A percentile compares a stretch with the other conserved stretches of the same genome.
These are phyloP conservation scores for Termitomyces sp. DNA, from an alignment of 768 basidiomycete species.

Conservation along the genomic window DNA sequence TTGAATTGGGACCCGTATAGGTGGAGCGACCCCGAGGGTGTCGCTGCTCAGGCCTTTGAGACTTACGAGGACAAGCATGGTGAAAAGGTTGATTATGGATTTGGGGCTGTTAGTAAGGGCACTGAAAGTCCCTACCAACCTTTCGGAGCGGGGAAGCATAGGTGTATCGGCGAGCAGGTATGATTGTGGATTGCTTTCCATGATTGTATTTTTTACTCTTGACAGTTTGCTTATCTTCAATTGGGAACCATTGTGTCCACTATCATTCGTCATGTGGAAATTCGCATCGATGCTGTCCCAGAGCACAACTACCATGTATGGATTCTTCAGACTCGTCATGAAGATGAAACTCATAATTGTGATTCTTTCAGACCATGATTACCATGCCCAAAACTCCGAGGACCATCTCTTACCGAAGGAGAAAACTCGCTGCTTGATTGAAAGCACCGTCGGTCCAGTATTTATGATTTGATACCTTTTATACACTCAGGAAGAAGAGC, in stretches of 20 bases:
- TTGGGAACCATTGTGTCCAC: conserved; percentile 78
- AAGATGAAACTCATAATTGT: neutral
- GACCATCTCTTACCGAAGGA: conserved; percentile 60
- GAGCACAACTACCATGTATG: conserved; percentile 87
- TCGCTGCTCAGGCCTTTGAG: conserved; percentile 73
- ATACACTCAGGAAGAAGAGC: neutral
- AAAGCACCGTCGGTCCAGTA: neutral
- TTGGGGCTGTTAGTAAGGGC: conserved; percentile 92
- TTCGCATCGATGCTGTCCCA: conserved; percentile 72
- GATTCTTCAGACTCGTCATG: conserved; percentile 8
- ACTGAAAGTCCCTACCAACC: conserved; percentile 96
- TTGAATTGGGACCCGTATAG: conserved; percentile 71
- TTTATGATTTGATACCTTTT: neutral
- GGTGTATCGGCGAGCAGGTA: conserved; percentile 90
- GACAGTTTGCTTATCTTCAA: conserved; percentile 91
- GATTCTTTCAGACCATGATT: conserved; percentile 78
- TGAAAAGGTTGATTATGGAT: conserved; percentile 95
- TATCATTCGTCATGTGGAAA: conserved; percentile 69
- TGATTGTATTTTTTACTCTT: neutral
- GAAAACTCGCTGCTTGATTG: conserved; percentile 51
- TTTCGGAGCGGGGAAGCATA: conserved; percentile 93
- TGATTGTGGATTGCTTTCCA: conserved; percentile 10
- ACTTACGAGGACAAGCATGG: conserved; percentile 69
- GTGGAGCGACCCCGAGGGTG: conserved; percentile 83
- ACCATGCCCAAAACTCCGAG: conserved; percentile 76